phyloP scores from a whole-genome alignment of 495 filamentous ascomycete genomes.

The Penicillium robsamsonii region DNA sequence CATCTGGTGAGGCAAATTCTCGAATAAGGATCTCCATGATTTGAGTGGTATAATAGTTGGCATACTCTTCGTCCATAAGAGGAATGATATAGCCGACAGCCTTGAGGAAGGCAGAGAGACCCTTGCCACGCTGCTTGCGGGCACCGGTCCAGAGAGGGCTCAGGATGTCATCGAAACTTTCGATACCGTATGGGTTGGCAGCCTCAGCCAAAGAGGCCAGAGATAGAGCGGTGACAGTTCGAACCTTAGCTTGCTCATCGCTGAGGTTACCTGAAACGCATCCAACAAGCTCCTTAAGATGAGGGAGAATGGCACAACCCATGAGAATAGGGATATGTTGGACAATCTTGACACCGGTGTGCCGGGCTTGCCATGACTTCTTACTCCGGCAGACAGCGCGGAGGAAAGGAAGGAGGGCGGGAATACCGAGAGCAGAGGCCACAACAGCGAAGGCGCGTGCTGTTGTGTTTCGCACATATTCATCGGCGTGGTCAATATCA shows the following conservation, averaged over 20 bases:
- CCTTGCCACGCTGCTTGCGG: slow-evolving; percentile 92
- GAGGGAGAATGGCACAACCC: slow-evolving; percentile 95
- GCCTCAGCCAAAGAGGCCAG: slow-evolving; percentile 96
- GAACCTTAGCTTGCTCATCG: slow-evolving; percentile 96
- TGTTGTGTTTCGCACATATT: slow-evolving; percentile 99
- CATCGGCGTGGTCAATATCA: slow-evolving; percentile 97
- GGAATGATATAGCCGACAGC: slow-evolving; percentile 98
- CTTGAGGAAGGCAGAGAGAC: slow-evolving; percentile 92
- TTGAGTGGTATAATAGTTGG: slow-evolving; percentile 97
- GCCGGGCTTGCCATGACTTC: slow-evolving; percentile 97
- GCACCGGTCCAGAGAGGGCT: slow-evolving; percentile 97
- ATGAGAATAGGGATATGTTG: slow-evolving; percentile 99
- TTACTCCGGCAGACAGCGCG: slow-evolving; percentile 95
- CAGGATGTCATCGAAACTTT: slow-evolving; percentile 95
- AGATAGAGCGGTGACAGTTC: slow-evolving; percentile 91
- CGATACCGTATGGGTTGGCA: slow-evolving; percentile 97
- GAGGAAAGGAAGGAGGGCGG: slow-evolving; percentile 90
- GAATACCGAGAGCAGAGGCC: slow-evolving; percentile 93
- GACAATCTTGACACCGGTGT: slow-evolving; percentile 99
- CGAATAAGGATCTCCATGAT: slow-evolving; percentile 98
- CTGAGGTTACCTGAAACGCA: slow-evolving; percentile 94
- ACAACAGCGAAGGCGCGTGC: slow-evolving; percentile 97
- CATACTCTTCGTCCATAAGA: slow-evolving; percentile 98
- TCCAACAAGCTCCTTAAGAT: slow-evolving; percentile 93
- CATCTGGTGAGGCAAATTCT: slow-evolving; percentile 94